Base-by-base conservation (phyloP, 129 eudicot species). In the Kitagawia praeruptora region DNA sequence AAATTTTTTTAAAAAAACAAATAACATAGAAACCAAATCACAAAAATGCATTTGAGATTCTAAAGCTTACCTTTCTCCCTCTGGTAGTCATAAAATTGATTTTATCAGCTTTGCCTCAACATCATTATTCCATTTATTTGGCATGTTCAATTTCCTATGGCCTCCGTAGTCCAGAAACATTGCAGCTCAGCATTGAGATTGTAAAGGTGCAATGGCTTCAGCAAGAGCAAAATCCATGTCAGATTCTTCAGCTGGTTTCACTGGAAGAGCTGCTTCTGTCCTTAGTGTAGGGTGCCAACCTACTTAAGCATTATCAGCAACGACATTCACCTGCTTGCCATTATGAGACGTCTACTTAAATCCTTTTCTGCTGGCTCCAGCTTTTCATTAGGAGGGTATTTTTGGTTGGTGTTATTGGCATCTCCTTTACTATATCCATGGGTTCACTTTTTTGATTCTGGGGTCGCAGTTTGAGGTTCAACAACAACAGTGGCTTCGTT, bases 351-450 rank as follows among this genome's bases (percentile, higher is more conserved):
- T 16, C 58, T 69, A 8, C 75, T 16, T 8, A 47, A 14, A 61
- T 40, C 64, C 64, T 75, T 21, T 21, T 39, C 75, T 34, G 40
- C 41, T n/a, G 15, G 75, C 54, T 41, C 78, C 23, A 18, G 18
- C 42, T 81, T 74, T 42, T 45, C 51, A 44, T 64, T 1, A 18
- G 27, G 25, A 13, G 81, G 7, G n/a, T 79, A 27, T 45, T 76
- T 42, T 44, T 25, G 58, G 66, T 66, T 7, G 74, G 46, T 5
- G 78, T 58, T 45, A 5, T 14, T 7, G 71, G 84, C 45, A 23
- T 77, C 66, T 77, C 84, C 21, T 11, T 80, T 66, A 44, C 46
- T 46, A 53, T 31, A 28, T 80, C 78, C 81, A 70, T 58, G 11
- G 81, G 75, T 41, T 49, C 76, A 56, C n/a, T 8, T 78, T 18